phyloP scores from a whole-genome alignment of 306 rosid genomes.

The Fragaria iinumae region DNA sequence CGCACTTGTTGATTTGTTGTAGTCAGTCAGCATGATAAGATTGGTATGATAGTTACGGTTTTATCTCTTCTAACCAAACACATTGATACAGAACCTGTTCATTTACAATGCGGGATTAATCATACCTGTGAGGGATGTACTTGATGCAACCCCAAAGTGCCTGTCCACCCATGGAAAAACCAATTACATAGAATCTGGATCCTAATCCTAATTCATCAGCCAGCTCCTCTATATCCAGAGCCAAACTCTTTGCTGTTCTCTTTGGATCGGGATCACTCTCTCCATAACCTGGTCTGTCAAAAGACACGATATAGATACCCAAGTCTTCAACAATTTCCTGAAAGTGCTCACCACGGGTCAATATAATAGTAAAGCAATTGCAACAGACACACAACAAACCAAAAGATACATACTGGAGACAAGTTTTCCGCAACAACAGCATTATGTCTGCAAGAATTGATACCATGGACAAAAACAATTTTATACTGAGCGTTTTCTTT shows the following conservation, averaged over 20 bases:
- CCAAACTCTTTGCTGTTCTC: slow-evolving; percentile 61
- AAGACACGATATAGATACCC: slow-evolving; percentile 63
- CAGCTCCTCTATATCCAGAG: slow-evolving; percentile 81
- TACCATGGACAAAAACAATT: slow-evolving; percentile 58
- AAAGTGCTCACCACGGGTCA: slow-evolving; percentile 26
- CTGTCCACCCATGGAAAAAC: slow-evolving; percentile 87
- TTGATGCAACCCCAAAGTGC: slow-evolving; percentile 72
- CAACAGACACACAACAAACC: not conserved
- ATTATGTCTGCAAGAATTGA: slow-evolving; percentile 65
- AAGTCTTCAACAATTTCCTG: slow-evolving; percentile 59
- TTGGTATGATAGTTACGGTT: not conserved
- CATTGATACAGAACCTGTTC: not conserved
- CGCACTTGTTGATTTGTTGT: not conserved
- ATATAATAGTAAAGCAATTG: slow-evolving; percentile 7
- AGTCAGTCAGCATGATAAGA: not conserved
- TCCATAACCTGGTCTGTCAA: slow-evolving; percentile 93
- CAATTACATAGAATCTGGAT: slow-evolving; percentile 66
- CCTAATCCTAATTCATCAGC: slow-evolving; percentile 79
- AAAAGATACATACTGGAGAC: slow-evolving; percentile 50
- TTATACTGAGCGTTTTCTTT: slow-evolving; percentile 65
- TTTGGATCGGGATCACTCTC: slow-evolving; percentile 95
- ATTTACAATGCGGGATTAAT: slow-evolving; percentile 13
- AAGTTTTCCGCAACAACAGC: slow-evolving; percentile 38
- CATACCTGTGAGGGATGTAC: slow-evolving; percentile 83
- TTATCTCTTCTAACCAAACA: not conserved